These are phyloP conservation scores for Bipolaris sorokiniana DNA, from an alignment of 2,329 filamentous ascomycete species.

Conservation along the genomic window DNA sequence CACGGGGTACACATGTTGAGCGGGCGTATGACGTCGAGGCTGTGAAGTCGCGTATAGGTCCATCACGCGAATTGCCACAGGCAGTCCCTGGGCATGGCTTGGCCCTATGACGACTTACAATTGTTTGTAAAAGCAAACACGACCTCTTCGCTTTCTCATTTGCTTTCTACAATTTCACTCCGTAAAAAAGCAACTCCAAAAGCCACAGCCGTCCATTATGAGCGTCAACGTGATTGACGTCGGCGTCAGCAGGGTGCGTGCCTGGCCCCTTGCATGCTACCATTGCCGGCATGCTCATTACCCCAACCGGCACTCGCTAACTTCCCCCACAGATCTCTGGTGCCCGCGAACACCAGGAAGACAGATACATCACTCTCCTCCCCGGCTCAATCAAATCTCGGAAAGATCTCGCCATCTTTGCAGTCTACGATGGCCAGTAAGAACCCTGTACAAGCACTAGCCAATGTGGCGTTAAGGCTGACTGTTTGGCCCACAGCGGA, in stretches of 20 bases:
- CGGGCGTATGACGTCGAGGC: slow-evolving; percentile 27
- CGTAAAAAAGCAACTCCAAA: slow-evolving; percentile 1
- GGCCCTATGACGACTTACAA: slow-evolving; percentile 17
- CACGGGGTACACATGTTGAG: not conserved
- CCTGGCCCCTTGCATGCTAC: slow-evolving; percentile 4
- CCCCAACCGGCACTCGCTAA: slow-evolving; percentile 22
- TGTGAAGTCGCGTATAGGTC: slow-evolving; percentile 16
- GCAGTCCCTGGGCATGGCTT: slow-evolving; percentile 16
- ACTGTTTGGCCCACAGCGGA: slow-evolving; percentile 19
- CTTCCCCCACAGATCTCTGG: slow-evolving; percentile 28
- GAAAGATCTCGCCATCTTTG: slow-evolving; percentile 33
- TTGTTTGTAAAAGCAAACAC: slow-evolving; percentile 5
- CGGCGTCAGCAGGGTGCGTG: slow-evolving; percentile 25
- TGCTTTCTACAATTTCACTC: not conserved
- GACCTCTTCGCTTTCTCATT: not conserved
- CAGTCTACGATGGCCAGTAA: slow-evolving; percentile 36
- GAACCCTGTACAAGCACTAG: not conserved
- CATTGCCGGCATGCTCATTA: slow-evolving; percentile 1
- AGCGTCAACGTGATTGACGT: slow-evolving; percentile 24
- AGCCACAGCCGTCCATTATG: slow-evolving; percentile 8
- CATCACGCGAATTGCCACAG: slow-evolving; percentile 12
- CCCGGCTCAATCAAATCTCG: slow-evolving; percentile 28
- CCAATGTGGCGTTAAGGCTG: slow-evolving; percentile 5
- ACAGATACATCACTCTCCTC: slow-evolving; percentile 26
- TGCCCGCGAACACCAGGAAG: slow-evolving; percentile 31